A percentile compares a stretch with the other conserved stretches of the same genome.
phyloP scores from a whole-genome alignment of 495 filamentous ascomycete genomes.

The Bathelium albidoporum region DNA sequence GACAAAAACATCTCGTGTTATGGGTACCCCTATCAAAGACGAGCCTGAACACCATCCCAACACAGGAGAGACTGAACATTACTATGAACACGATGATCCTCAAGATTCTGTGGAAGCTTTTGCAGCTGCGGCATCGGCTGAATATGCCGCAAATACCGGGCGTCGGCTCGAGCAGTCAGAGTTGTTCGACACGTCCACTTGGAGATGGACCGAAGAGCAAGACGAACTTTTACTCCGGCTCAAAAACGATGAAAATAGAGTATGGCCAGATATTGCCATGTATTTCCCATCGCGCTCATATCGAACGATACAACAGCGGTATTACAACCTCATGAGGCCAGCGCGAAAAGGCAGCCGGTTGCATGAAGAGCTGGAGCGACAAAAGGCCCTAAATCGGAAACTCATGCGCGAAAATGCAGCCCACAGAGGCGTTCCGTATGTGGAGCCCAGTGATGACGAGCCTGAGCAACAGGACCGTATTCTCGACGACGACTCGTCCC shows the following conservation, averaged over 20 bases:
- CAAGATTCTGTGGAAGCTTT: not conserved
- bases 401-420: not conserved
- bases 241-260: slow-evolving; percentile 15
- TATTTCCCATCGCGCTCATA: slow-evolving; percentile 12
- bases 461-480: too few species aligned
- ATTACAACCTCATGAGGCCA: not conserved
- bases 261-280: slow-evolving; percentile 14
- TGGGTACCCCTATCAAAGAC: not conserved
- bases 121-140: not conserved
- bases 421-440: not conserved
- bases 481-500: not conserved
- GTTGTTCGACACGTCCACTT: not conserved
- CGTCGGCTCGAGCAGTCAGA: not conserved
- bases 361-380: not conserved
- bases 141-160: not conserved
- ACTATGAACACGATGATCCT: not conserved
- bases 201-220: slow-evolving; percentile 13
- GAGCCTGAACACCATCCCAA: not conserved
- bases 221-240: slow-evolving; percentile 18
- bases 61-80: not conserved
- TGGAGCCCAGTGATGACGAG: not conserved
- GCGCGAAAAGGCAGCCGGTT: not conserved
- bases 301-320: not conserved
- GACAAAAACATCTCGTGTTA: not conserved
- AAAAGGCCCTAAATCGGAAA: not conserved